These are phyloP conservation scores for Rubroshorea leprosula DNA, from an alignment of 345 rosid genomes.

Conservation along the genomic window DNA sequence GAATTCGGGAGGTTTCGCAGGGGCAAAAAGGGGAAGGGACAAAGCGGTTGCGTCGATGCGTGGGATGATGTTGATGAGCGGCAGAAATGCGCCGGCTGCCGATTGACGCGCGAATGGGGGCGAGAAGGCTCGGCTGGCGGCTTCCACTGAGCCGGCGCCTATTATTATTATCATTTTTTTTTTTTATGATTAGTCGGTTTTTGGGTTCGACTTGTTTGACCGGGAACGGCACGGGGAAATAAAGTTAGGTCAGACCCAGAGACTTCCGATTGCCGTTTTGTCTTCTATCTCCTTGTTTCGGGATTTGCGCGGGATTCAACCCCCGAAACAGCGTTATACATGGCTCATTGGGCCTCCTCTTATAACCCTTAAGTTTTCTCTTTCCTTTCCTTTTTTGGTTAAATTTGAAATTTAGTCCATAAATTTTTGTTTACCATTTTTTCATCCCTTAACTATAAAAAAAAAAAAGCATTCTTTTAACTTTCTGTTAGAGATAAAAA, in stretches of 20 bases:
- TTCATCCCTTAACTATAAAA: no score
- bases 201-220: neutral
- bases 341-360: neutral
- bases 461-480: no score
- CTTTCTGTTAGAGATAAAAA: no score
- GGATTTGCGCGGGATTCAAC: neutral
- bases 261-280: neutral
- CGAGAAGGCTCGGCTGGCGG: neutral
- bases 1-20: neutral
- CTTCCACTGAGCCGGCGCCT: neutral
- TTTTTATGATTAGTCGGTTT: no score
- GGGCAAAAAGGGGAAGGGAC: constrained; percentile 3
- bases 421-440: no score
- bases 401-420: no score
- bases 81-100: constrained; percentile 28
- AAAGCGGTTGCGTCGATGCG: constrained; percentile 16
- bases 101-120: constrained; percentile 2
- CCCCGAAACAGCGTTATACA: neutral
- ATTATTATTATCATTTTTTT: no score
- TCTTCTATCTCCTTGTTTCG: neutral
- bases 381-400: no score
- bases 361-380: no score
- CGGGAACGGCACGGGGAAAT: constrained; percentile 18
- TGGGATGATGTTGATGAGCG: constrained; percentile 15
- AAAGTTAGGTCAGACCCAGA: neutral